Conservation (phyloP, 2,329 filamentous ascomycete genomes). For the Fusarium oligoseptatum region DNA sequence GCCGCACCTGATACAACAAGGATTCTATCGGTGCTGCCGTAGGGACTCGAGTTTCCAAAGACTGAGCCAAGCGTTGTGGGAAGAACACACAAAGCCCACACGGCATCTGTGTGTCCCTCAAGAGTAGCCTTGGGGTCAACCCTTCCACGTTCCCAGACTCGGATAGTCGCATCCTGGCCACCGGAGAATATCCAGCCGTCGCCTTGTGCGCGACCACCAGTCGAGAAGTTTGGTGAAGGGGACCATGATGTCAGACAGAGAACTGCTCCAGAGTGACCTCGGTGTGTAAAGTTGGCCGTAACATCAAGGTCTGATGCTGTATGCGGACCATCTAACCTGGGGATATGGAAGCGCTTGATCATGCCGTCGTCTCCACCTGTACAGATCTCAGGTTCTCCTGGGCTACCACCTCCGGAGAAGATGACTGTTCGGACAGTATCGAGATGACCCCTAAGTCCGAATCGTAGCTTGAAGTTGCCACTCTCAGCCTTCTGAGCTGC, state of each 20-base stretch:
- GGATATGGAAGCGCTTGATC: conserved; percentile 97
- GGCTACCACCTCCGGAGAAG: conserved; percentile 95
- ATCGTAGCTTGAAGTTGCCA: conserved; percentile 90
- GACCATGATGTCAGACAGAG: conserved; percentile 90
- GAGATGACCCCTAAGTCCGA: conserved; percentile 90
- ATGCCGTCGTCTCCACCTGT: conserved; percentile 95
- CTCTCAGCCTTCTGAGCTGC: conserved; percentile 73
- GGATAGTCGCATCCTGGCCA: conserved; percentile 91
- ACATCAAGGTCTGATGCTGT: conserved; percentile 87
- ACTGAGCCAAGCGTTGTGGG: conserved; percentile 84
- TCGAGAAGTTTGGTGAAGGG: conserved; percentile 88
- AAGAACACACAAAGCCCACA: conserved; percentile 95
- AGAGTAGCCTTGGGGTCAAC: conserved; percentile 96
- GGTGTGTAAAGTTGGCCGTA: conserved; percentile 92
- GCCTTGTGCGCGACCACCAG: conserved; percentile 86
- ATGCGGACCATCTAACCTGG: conserved; percentile 76
- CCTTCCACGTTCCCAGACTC: conserved; percentile 94
- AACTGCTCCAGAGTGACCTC: conserved; percentile 92
- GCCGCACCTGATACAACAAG: conserved; percentile 92
- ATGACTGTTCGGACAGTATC: conserved; percentile 95
- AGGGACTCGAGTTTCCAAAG: conserved; percentile 80
- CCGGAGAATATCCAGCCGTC: conserved; percentile 99
- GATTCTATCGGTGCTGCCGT: conserved; percentile 86
- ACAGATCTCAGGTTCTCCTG: conserved; percentile 95
- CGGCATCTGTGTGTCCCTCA: conserved; percentile 93